Percentiles rank a stretch among this genome's conserved stretches.
Evolutionary conservation across 2,329 filamentous ascomycete genomes (phyloP).

Genomic region (Hypoxylon sp.): DNA sequence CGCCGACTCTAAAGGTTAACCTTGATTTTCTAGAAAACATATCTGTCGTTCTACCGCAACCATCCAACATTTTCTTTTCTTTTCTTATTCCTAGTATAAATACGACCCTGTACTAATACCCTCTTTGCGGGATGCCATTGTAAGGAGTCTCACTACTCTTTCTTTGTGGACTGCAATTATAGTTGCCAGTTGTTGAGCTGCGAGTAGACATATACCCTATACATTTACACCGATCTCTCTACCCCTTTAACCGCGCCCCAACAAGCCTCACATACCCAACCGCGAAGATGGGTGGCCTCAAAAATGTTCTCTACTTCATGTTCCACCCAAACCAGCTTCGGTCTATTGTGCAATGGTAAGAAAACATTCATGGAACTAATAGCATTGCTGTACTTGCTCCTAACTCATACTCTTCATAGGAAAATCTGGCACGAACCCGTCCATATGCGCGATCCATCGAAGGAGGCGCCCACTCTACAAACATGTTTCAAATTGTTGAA

Average conservation of each 20-base stretch:
- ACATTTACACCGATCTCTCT: too few species aligned
- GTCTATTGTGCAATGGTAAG: constrained; percentile 87
- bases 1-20: constrained; percentile 14
- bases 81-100: constrained; percentile 11
- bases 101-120: constrained; percentile 16
- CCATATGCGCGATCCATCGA: constrained; percentile 78
- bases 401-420: constrained; percentile 60
- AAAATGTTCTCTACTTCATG: constrained; percentile 72
- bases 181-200: background rate
- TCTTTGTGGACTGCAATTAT: background rate
- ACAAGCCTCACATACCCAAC: constrained; percentile 11
- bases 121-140: constrained; percentile 11
- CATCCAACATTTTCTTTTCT: background rate
- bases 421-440: constrained; percentile 97
- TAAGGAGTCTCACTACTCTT: background rate
- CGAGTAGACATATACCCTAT: too few species aligned
- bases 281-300: constrained; percentile 61
- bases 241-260: background rate
- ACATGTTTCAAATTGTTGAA: constrained; percentile 89
- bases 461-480: constrained; percentile 77
- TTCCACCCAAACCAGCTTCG: constrained; percentile 81
- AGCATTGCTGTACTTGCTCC: constrained; percentile 18
- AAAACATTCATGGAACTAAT: too few species aligned
- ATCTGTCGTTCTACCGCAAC: background rate
- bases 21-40: constrained; percentile 23